Evolutionary conservation across 2,329 filamentous ascomycete species (phyloP).

Genomic region (Botrytis elliptica): DNA sequence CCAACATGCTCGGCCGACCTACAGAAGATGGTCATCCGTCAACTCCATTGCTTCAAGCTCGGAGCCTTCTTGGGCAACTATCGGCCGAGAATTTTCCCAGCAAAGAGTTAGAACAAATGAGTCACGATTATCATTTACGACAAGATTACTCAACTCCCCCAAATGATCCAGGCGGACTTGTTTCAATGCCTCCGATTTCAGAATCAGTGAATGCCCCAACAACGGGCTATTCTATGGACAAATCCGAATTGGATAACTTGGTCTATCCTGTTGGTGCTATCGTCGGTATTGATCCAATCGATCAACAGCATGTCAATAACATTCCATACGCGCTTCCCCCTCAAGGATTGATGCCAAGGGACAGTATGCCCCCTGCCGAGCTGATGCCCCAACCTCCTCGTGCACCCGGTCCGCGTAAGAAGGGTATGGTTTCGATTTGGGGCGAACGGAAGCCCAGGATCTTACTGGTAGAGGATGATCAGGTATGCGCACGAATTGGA

Average conservation of each 20-base stretch:
- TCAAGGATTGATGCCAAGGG: conserved; percentile 38
- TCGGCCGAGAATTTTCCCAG: conserved; percentile 65
- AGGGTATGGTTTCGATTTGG: conserved; percentile 52
- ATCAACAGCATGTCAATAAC: conserved; percentile 90
- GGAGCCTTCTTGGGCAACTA: conserved; percentile 63
- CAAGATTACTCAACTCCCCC: conserved; percentile 38
- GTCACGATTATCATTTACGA: conserved; percentile 39
- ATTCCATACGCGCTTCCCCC: conserved; percentile 81
- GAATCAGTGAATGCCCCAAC: conserved; percentile 46
- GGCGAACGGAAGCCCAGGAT: conserved; percentile 70
- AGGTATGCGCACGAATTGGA: conserved; percentile 65
- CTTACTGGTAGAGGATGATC: conserved; percentile 82
- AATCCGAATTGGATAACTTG: conserved; percentile 62
- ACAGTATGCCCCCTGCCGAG: conserved; percentile 48
- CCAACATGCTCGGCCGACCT: conserved; percentile 29
- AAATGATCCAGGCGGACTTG: conserved; percentile 32
- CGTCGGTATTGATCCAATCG: conserved; percentile 92
- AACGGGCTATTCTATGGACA: conserved; percentile 45
- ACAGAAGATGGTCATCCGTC: conserved; percentile 58
- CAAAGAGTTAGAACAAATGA: conserved; percentile 64
- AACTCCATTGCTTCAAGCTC: conserved; percentile 66
- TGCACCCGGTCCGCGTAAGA: conserved; percentile 43
- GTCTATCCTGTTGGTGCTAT: conserved; percentile 91
- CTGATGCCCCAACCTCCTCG: conserved; percentile 44
- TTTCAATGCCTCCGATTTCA: conserved; percentile 41